These are phyloP conservation scores for Ceratocystis alfenasii DNA, from an alignment of 2,329 filamentous ascomycete genomes.

Conservation along the genomic window DNA sequence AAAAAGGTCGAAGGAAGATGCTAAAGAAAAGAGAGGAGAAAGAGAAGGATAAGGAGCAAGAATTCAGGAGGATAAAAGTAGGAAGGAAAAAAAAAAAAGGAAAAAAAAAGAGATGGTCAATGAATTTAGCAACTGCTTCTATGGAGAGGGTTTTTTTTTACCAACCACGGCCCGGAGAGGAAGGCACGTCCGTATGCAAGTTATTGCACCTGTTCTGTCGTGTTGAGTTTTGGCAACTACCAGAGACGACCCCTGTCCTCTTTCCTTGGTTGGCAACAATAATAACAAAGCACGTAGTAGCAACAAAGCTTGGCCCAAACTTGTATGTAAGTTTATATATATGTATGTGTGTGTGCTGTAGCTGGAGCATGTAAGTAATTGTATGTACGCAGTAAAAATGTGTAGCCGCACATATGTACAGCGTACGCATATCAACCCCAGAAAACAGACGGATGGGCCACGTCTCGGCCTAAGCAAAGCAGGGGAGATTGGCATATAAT, in stretches of 20 bases:
- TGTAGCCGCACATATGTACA: background rate
- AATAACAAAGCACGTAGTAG: no score
- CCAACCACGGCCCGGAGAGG: constrained; percentile 10
- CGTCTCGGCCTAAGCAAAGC: background rate
- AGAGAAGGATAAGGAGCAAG: constrained; percentile 23
- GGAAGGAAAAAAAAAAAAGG: constrained; percentile 9
- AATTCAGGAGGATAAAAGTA: constrained; percentile 4
- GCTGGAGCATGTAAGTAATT: background rate
- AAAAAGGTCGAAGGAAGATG: constrained; percentile 12
- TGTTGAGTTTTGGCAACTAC: no score
- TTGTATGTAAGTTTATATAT: background rate
- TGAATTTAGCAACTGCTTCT: background rate
- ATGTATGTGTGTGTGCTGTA: background rate
- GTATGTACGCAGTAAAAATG: background rate
- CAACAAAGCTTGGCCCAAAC: no score
- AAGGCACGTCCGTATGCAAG: constrained; percentile 8
- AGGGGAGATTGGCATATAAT: background rate
- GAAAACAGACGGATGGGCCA: background rate
- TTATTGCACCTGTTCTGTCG: background rate
- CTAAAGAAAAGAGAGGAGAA: constrained; percentile 20
- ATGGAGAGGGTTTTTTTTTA: background rate
- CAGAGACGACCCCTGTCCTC: no score
- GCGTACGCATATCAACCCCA: constrained; percentile 1
- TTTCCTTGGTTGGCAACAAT: no score
- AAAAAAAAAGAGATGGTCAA: constrained; percentile 10